These are phyloP conservation scores for Fragilaria radians DNA, from an alignment of 108 stramenopile genomes.

Conservation along the genomic window DNA sequence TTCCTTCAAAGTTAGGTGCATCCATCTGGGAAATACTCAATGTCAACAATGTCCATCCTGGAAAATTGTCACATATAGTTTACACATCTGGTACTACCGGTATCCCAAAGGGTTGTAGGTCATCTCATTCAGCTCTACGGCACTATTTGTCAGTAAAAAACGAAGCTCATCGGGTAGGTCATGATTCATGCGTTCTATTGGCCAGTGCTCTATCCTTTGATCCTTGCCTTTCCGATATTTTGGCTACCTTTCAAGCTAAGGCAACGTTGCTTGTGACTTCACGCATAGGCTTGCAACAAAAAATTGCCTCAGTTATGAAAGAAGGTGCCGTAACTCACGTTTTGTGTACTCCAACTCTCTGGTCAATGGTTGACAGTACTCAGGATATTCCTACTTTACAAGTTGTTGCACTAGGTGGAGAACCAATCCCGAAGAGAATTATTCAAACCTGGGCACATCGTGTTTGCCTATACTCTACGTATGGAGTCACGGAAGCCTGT, in stretches of 20 bases:
- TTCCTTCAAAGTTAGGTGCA: not conserved
- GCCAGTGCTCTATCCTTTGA: slow-evolving; percentile 79
- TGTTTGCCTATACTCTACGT: slow-evolving; percentile 57
- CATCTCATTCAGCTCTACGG: slow-evolving; percentile 51
- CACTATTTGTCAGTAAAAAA: slow-evolving; percentile 67
- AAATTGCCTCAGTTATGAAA: slow-evolving; percentile 26
- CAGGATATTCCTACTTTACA: slow-evolving; percentile 12
- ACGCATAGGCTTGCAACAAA: slow-evolving; percentile 18
- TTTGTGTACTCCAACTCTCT: slow-evolving; percentile 79
- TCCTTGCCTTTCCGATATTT: slow-evolving; percentile 74
- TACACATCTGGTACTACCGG: slow-evolving; percentile 97
- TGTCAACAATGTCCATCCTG: slow-evolving; percentile 1
- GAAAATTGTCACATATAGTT: slow-evolving; percentile 65
- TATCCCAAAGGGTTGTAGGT: slow-evolving; percentile 85
- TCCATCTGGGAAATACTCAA: not conserved
- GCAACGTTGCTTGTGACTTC: slow-evolving; percentile 51
- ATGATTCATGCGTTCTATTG: slow-evolving; percentile 48
- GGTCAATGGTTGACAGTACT: slow-evolving; percentile 19
- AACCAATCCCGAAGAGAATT: slow-evolving; percentile 63
- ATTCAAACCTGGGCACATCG: slow-evolving; percentile 33
- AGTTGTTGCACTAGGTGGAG: slow-evolving; percentile 74
- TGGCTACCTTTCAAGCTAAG: slow-evolving; percentile 52
- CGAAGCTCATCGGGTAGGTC: slow-evolving; percentile 35
- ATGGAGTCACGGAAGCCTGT: slow-evolving; percentile 86
- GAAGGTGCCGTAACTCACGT: slow-evolving; percentile 51